phyloP scores from a whole-genome alignment of 495 filamentous ascomycete species.

The Corynascus novoguineensis region DNA sequence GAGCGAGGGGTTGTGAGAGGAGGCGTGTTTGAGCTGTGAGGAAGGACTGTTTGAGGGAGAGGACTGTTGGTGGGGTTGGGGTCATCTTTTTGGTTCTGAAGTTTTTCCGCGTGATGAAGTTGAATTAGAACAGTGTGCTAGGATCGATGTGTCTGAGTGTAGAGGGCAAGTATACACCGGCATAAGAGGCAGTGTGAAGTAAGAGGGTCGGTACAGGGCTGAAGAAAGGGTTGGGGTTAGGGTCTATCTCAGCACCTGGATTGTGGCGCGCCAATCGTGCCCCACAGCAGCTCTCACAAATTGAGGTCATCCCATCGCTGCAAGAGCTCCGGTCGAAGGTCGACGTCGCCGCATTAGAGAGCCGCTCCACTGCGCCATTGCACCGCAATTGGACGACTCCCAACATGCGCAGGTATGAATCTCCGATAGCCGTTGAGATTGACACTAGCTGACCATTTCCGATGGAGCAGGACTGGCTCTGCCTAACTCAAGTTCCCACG shows the following conservation, averaged over 20 bases:
- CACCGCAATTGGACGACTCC: constrained; percentile 17
- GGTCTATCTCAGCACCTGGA: background rate
- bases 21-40: constrained; percentile 58
- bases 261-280: background rate
- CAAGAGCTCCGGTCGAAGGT: constrained; percentile 3
- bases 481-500: constrained; percentile 29
- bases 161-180: too few relatives aligned
- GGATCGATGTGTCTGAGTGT: background rate
- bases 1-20: constrained; percentile 51
- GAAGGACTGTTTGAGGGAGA: constrained; percentile 60
- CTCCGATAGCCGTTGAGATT: background rate
- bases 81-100: constrained; percentile 20
- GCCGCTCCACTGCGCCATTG: constrained; percentile 13
- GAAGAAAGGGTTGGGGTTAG: constrained; percentile 4
- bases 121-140: background rate
- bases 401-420: constrained; percentile 25
- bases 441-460: background rate
- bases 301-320: constrained; percentile 26
- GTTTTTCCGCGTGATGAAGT: background rate
- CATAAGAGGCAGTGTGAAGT: too few relatives aligned
- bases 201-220: background rate
- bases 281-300: constrained; percentile 22
- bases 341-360: background rate
- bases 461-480: constrained; percentile 15
- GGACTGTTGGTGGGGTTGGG: constrained; percentile 45